Evolutionary conservation across 2,329 filamentous ascomycete species (phyloP), one percentile per base, ranked within the genome.

Genomic region (Lachnellula hyalina): DNA sequence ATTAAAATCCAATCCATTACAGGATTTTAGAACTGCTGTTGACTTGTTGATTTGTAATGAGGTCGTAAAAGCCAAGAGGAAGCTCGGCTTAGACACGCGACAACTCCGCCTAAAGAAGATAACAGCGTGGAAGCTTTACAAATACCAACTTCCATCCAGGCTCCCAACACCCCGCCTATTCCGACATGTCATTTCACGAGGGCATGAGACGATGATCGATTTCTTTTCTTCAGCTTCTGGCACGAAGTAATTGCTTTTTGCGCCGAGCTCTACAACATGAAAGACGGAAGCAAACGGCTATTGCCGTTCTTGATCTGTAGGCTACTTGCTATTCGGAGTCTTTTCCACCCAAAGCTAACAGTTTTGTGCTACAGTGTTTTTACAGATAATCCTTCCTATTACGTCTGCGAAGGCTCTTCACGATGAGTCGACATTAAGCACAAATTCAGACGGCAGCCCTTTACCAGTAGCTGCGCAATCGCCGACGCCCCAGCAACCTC

Each of bases 301-400:
- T 49, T 66, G 61, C 66, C 66, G 60, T 62, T 67, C 45, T 61
- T 70, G 38, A 57, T 69, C 50, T 55, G 68, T 70, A 66, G 47
- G 66, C 59, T 47, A 46, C 46, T 28, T 28, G 8, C 25, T 40
- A 35, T 42, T 14, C 49, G 21, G 8, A 12, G 15, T 48, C 21
- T 57, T 46, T 36, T 25, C 34, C 47, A 32, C 38, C 38, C 51
- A 38, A 41, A 45, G 23, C 46, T 49, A 41, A 41, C 19, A 17
- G 9, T 47, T 55, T 19, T 48, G 38, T 54, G 17, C 47, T n/a
- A 47, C 36, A 69, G 67, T 66, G 35, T 61, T 66, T 48, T 54
- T 67, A 34, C 64, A 67, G 47, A 50, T 65, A 41, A 40, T 64
- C 15, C 45, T 63, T 25, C 52, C 59, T 35, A 46, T 62, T 47